Percentiles rank a stretch among this genome's conserved stretches.
phyloP scores from a whole-genome alignment of 768 basidiomycete genomes.

The Boletales sp. region DNA sequence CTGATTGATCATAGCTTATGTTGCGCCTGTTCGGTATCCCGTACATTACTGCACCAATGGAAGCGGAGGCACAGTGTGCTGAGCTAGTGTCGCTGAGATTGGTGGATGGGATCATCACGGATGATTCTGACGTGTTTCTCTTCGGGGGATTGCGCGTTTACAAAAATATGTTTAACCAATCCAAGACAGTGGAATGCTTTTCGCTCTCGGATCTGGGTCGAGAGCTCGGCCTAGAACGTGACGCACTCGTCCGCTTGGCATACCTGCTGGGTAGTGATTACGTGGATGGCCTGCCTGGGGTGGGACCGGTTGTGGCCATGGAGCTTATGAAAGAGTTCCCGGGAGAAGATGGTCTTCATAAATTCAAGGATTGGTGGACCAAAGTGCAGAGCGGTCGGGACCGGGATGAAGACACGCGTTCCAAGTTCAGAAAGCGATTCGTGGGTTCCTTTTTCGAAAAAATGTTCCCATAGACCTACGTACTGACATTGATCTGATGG shows the following conservation, averaged over 20 bases:
- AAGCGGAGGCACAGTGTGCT: conserved; percentile 98
- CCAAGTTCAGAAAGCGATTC: conserved; percentile 80
- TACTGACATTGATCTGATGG: conserved; percentile 10
- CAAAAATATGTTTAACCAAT: conserved; percentile 99
- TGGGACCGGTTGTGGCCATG: conserved; percentile 96
- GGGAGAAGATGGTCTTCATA: conserved; percentile 75
- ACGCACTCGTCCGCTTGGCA: conserved; percentile 83
- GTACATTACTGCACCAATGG: conserved; percentile 98
- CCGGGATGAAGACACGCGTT: conserved; percentile 62
- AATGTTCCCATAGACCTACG: neutral
- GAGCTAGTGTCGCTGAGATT: conserved; percentile 80
- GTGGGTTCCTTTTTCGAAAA: conserved; percentile 45
- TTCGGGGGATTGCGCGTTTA: conserved; percentile 95
- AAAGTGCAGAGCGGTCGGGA: conserved; percentile 92
- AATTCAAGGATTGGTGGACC: conserved; percentile 93
- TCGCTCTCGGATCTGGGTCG: conserved; percentile 76
- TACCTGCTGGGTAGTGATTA: conserved; percentile 97
- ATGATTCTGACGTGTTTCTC: conserved; percentile 98
- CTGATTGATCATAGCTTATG: conserved; percentile 57
- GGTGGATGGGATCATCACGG: conserved; percentile 97
- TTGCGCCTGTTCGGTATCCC: conserved; percentile 94
- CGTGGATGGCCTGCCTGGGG: conserved; percentile 85
- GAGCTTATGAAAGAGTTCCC: conserved; percentile 93
- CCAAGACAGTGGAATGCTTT: conserved; percentile 98
- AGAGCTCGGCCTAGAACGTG: conserved; percentile 84